A percentile compares a stretch with the other conserved stretches of the same genome.
Conservation (phyloP, 202 grass and related monocot species). For the Cymbopogon flexuosus region DNA sequence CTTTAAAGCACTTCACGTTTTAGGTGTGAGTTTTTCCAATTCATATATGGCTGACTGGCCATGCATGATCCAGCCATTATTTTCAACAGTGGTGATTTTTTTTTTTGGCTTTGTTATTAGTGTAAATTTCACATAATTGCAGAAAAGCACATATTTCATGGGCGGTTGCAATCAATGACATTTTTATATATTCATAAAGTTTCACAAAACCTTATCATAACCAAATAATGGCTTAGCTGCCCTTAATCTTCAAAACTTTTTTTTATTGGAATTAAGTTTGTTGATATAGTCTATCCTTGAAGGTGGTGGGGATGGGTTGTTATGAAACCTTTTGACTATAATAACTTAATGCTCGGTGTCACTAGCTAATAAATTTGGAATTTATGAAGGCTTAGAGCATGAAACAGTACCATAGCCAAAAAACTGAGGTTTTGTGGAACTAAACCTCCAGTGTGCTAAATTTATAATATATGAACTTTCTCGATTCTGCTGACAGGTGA, state of each 20-base stretch:
- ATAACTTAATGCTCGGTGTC: not conserved
- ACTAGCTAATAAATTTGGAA: not conserved
- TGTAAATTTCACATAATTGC: not conserved
- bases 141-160: not conserved
- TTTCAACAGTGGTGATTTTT: not conserved
- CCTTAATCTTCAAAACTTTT: not conserved
- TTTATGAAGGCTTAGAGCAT: not conserved
- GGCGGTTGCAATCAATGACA: not conserved
- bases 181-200: not conserved
- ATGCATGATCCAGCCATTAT: not conserved
- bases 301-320: not conserved
- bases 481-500: conserved; percentile 46
- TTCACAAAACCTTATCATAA: not conserved
- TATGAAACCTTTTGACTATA: not conserved
- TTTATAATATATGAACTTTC: conserved; percentile 15
- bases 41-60: not conserved
- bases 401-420: not conserved
- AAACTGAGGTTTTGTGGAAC: not conserved
- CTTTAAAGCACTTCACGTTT: not conserved
- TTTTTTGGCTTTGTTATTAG: not conserved
- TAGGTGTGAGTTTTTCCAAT: not conserved
- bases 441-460: not conserved
- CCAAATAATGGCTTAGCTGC: not conserved
- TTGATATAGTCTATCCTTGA: not conserved
- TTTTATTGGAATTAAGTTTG: not conserved